Evolutionary conservation across 257 asterid genomes (phyloP), one percentile per base, ranked within the genome.

Genomic region (Solanum tarijense): DNA sequence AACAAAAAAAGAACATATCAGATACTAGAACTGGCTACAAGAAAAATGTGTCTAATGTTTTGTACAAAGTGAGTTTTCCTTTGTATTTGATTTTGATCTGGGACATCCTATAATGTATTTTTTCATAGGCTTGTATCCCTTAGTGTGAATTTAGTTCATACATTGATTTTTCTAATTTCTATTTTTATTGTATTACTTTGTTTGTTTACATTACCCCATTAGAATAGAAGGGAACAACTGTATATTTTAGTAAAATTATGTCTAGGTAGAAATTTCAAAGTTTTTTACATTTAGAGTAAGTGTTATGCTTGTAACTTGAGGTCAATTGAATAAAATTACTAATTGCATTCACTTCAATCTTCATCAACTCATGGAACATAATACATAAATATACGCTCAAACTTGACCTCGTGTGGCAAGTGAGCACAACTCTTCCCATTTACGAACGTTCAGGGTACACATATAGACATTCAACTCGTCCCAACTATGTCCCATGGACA

Each of bases 391-490:
- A 58, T n/a, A 23, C 0, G 2, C 12, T 62, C 14, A 62, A 62
- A 23, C 31, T 10, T 62, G 7, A 1, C 71, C 7, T 58, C 12
- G 5, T 8, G 11, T 27, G 29, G 29, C 29, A 27, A 27, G 27
- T 0, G 10, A 20, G 68, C 68, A 58, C 68, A 52, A 6, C 62
- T 52, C 62, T 52, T 52, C n/a, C 62, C 62, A 52, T 52, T 52
- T 18, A 18, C n/a, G 0, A 52, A 0, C 1, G 0, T 18, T 52
- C 23, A 0, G 1, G 12, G 27, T 20, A 7, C 27, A 20, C 12
- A 0, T 21, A 8, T 7, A 58, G 12, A 58, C 68, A 58, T 7
- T 58, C 14, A 9, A 62, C 71, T 62, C 71, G 14, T n/a, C 12
- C 31, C 71, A 25, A 62, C 14, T 23, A 9, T 60, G 71, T 62